These are phyloP conservation scores for Botrytis porri DNA, from an alignment of 2,329 filamentous ascomycete genomes.

Conservation along the genomic window DNA sequence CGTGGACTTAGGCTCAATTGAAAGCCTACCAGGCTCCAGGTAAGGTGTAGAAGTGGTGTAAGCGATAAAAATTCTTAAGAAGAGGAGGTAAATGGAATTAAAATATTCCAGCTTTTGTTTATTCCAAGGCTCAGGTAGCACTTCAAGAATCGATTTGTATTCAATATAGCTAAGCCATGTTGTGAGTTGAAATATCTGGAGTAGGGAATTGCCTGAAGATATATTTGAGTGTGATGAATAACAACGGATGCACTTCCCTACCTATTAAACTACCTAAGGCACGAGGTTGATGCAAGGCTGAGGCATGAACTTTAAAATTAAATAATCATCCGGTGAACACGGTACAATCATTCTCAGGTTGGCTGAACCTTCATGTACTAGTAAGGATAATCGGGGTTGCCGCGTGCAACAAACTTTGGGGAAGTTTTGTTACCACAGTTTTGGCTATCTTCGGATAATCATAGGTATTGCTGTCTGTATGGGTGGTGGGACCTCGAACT, in stretches of 20 bases:
- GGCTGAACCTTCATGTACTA: background rate
- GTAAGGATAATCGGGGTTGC: conserved; percentile 1
- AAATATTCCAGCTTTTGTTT: background rate
- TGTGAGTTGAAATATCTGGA: background rate
- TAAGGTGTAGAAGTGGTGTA: background rate
- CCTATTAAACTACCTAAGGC: too few relatives aligned
- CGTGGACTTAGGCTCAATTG: background rate
- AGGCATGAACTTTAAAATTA: background rate
- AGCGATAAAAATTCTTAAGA: background rate
- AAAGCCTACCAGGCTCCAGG: background rate
- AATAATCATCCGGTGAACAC: background rate
- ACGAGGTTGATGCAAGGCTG: background rate
- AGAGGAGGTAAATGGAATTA: background rate
- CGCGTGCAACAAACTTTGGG: background rate
- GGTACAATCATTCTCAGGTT: background rate
- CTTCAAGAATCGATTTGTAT: background rate
- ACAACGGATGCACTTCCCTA: background rate
- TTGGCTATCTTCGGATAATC: background rate
- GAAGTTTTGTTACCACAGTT: background rate
- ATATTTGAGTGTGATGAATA: background rate
- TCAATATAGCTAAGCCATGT: background rate
- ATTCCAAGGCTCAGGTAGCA: background rate
- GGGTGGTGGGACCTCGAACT: background rate
- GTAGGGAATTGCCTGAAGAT: background rate
- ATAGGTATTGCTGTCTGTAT: background rate